phyloP scores from a whole-genome alignment of 139 green algal genomes.

The Tetraselmis chui region DNA sequence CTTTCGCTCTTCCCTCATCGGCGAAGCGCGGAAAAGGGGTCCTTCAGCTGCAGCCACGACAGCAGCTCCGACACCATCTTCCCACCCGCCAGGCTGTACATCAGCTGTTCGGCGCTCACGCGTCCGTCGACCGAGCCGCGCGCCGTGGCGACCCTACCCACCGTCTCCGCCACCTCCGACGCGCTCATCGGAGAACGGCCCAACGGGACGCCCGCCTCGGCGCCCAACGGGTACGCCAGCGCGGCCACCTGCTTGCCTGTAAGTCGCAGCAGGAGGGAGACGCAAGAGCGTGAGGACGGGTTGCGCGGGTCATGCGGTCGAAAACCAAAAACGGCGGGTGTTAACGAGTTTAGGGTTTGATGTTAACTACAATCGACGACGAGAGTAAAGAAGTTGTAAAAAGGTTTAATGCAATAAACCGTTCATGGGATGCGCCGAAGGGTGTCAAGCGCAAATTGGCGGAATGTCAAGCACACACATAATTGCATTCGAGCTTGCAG shows the following conservation, averaged over 20 bases:
- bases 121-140: slow-evolving; percentile 7
- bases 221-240: slow-evolving; percentile 37
- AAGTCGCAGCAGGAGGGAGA: no score
- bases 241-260: slow-evolving; percentile 17
- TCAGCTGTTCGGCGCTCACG: slow-evolving; percentile 41
- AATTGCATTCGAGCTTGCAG: no score
- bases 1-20: no score
- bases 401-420: no score
- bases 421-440: no score
- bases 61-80: slow-evolving; percentile 38
- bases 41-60: slow-evolving; percentile 36
- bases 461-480: no score
- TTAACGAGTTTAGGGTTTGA: not conserved
- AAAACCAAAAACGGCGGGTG: not conserved
- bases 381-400: no score
- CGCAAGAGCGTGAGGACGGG: no score
- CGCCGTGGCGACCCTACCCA: slow-evolving; percentile 18
- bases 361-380: no score
- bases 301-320: slow-evolving; percentile 11
- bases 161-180: slow-evolving; percentile 15
- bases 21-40: slow-evolving; percentile 20
- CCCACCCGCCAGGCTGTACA: slow-evolving; percentile 36
- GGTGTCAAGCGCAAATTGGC: no score
- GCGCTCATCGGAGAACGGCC: slow-evolving; percentile 20
- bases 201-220: slow-evolving; percentile 11